These are phyloP conservation scores for Skeletonema potamos DNA, from an alignment of 108 stramenopile species.

Conservation along the genomic window DNA sequence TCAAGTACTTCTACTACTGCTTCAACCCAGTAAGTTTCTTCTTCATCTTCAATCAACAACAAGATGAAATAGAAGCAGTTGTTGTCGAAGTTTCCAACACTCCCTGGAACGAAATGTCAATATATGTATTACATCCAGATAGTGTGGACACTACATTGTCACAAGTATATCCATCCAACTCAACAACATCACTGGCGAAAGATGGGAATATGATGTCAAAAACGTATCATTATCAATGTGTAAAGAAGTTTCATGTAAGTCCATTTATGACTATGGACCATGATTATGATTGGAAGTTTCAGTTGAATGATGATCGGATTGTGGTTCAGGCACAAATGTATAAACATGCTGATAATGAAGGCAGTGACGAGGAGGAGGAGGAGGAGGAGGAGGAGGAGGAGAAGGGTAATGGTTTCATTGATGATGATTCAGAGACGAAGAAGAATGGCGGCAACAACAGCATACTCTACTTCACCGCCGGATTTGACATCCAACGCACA, in stretches of 20 bases:
- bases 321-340: constrained; percentile 34
- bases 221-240: constrained; percentile 55
- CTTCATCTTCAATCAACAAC: constrained; percentile 47
- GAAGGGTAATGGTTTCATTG: too few relatives aligned
- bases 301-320: constrained; percentile 24
- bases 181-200: neutral
- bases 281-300: constrained; percentile 90
- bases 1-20: constrained; percentile 85
- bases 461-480: constrained; percentile 49
- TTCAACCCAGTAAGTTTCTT: constrained; percentile 92
- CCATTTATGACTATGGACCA: constrained; percentile 98
- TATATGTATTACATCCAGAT: constrained; percentile 86
- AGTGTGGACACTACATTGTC: constrained; percentile 54
- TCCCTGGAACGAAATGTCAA: constrained; percentile 94
- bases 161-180: constrained; percentile 2
- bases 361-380: neutral
- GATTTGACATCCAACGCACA: constrained; percentile 35
- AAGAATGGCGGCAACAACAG: neutral
- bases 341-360: neutral
- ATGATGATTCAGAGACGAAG: neutral
- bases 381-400: neutral
- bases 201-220: neutral
- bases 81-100: constrained; percentile 95
- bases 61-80: constrained; percentile 55
- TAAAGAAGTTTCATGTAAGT: constrained; percentile 94